Percentiles rank a stretch among this genome's conserved stretches.
These are phyloP conservation scores for Pichia pseudocactophila DNA, from an alignment of 805 yeast genomes.

Conservation along the genomic window DNA sequence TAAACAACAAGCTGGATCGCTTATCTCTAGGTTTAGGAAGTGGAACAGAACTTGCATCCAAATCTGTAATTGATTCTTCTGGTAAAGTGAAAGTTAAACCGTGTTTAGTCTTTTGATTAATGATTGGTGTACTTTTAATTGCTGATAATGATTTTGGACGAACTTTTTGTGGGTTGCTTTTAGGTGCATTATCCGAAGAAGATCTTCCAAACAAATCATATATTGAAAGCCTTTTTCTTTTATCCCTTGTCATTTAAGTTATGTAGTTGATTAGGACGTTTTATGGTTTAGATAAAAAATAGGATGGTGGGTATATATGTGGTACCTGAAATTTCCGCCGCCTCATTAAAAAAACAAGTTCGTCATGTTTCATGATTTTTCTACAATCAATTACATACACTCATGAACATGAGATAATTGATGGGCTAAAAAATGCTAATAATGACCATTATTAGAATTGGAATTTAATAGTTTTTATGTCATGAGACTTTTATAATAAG, in stretches of 20 bases:
- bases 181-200: constrained; percentile 1
- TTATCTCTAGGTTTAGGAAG: background rate
- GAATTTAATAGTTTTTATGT: no score
- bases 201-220: constrained; percentile 10
- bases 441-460: no score
- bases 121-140: background rate
- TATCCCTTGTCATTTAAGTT: constrained; percentile 2
- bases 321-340: no score
- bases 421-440: no score
- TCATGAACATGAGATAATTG: no score
- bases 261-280: no score
- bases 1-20: no score
- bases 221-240: constrained; percentile 10
- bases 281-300: no score
- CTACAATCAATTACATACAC: no score
- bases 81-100: constrained; percentile 6
- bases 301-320: no score
- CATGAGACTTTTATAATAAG: background rate
- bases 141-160: constrained; percentile 3
- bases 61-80: constrained; percentile 7
- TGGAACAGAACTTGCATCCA: constrained; percentile 1
- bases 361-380: no score
- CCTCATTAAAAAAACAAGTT: no score
- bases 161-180: background rate
- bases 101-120: background rate